These are phyloP conservation scores for Hypoxylon sp. DNA, from an alignment of 2,329 filamentous ascomycete species.

Conservation along the genomic window DNA sequence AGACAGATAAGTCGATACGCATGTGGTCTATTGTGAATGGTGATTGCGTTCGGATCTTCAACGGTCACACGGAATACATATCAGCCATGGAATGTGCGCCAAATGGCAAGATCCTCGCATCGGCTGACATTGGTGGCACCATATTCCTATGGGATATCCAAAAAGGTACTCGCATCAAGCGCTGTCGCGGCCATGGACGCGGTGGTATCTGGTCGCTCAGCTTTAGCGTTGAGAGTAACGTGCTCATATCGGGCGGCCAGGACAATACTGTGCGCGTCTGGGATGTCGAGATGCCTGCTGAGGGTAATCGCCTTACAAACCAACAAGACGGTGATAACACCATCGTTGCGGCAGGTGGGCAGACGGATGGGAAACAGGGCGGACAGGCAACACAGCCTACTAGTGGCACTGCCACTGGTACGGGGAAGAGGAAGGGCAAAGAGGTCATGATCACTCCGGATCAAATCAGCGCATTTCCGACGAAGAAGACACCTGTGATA, in stretches of 20 bases:
- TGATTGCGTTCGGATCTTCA: slow-evolving; percentile 89
- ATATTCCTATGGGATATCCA: slow-evolving; percentile 96
- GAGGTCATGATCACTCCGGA: slow-evolving; percentile 92
- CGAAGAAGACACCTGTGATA: slow-evolving; percentile 95
- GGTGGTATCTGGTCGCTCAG: slow-evolving; percentile 94
- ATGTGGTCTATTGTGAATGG: slow-evolving; percentile 98
- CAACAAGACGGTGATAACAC: slow-evolving; percentile 58
- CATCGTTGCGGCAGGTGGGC: slow-evolving; percentile 60
- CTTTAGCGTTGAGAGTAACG: slow-evolving; percentile 92
- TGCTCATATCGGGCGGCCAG: slow-evolving; percentile 90
- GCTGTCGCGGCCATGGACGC: slow-evolving; percentile 92
- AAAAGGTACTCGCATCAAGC: slow-evolving; percentile 89
- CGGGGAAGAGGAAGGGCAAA: slow-evolving; percentile 83
- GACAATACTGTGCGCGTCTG: slow-evolving; percentile 95
- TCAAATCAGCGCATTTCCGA: slow-evolving; percentile 94
- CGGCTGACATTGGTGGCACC: slow-evolving; percentile 87
- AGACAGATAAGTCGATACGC: slow-evolving; percentile 87
- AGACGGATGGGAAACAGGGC: slow-evolving; percentile 59
- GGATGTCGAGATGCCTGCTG: slow-evolving; percentile 84
- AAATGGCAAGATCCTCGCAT: slow-evolving; percentile 91
- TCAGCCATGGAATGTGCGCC: slow-evolving; percentile 88
- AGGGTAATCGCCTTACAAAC: slow-evolving; percentile 63
- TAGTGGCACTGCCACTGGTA: slow-evolving; percentile 52
- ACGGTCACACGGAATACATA: slow-evolving; percentile 89
- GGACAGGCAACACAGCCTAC: slow-evolving; percentile 52